Evolutionary conservation across 139 green algal genomes (phyloP), one percentile per base, ranked within the genome.

Genomic region (Gonium pectorale): DNA sequence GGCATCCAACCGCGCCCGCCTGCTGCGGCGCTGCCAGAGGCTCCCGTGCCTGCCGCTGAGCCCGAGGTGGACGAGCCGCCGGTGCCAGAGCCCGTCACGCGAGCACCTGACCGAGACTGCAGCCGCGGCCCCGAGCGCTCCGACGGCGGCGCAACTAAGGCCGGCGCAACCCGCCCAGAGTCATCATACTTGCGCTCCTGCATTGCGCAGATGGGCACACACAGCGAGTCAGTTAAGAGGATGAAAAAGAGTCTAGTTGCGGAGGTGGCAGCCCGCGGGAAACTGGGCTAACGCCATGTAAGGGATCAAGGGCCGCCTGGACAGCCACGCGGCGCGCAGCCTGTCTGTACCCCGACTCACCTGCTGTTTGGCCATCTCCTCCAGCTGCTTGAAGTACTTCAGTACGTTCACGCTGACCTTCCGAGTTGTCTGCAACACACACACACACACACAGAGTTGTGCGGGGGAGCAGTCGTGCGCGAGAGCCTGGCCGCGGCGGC

Each of bases 121-220:
- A 11, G 33, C 19, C 64, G 64, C 64, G 35, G 64, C 31, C 46
- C 35, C 64, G 64, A 49, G 35, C 41, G 56, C 38, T 82, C 38
- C 54, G 41, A 17, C 59, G 75, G 15, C 9, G 17, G 11, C 31
- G 33, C 9, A 15, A 70, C 63, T 5, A 70, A 44, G 63, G 63
- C n/a, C 1, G 63, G 33, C 33, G 43, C 43, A 4, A 70, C 17
- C 1, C 63, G 63, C 15, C 59, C 75, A 5, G 40, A 19, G 5
- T 82, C 75, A n/a, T 72, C 59, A 29, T 46, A 82, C 43, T 60
- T 71, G 4, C 44, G 41, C 75, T 82, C 75, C 75, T 82, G 75
- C 26, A 33, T 21, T 19, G 46, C 5, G 19, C 3, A 63, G 7
- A 1, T 33, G 9, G 41, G 3, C 7, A 9, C 2, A 5, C 8